Base-by-base conservation (phyloP, 805 yeast species). In the Starmerella potacharoeniae region DNA sequence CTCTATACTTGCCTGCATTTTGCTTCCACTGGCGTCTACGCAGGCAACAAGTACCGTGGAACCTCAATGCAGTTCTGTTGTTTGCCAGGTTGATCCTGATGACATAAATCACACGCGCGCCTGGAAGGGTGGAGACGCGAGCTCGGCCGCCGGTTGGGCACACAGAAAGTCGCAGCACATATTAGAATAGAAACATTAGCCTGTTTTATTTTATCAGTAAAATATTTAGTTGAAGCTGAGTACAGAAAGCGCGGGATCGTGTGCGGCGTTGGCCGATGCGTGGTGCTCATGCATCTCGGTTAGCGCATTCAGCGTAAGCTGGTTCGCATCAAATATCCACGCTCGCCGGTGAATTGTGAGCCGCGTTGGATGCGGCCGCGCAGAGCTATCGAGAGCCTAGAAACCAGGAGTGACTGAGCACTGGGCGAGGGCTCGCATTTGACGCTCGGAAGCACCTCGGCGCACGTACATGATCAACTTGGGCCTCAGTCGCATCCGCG, bases 401-500 rank as follows among this genome's bases (percentile, higher is more conserved):
- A 22, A 22, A 22, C 22, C 22, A 22, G 22, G 22, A 22, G 22
- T 22, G 22, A 14, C 13, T 14, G 41, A 37, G n/a, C 41, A 14
- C 41, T 37, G 41, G 41, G 41, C 41, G 41, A 37, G 41, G 41
- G 41, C 35, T 22, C 8, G 47, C 44, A 13, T 40, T 40, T 37
- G 41, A 7, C 41, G 16, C 41, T 37, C 17, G 35, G 35, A 22
- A 22, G 22, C 22, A 22, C 22, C 22, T 22, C 22, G 22, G 22
- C 22, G 22, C 22, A 37, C 41, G 41, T 37, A 37, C 43, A 72
- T 75, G 37, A 79, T 84, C 35, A 81, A 79, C 54, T 70, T 85
- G 10, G 87, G 86, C 2, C 71, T 85, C 11, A 58, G 72, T 4
- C 69, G 89, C 51, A 72, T 84, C 0, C 35, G 68, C 1, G 63